Evolutionary conservation across 116 monocot genomes (phyloP), one percentile per base, ranked within the genome.

Genomic region (Papilionanthe hybrid): DNA sequence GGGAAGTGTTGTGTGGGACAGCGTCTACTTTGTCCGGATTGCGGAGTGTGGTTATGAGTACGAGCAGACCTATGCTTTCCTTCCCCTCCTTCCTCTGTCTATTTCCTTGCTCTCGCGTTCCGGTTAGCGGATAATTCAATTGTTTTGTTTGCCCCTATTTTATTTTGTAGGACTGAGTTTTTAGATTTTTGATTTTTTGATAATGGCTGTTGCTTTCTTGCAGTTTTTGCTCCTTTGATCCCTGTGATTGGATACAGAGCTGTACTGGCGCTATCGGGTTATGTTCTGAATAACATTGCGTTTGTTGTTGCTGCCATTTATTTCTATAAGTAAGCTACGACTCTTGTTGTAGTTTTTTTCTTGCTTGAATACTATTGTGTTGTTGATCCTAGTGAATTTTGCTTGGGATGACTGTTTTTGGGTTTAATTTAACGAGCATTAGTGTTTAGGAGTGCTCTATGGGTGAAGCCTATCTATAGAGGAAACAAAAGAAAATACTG

Each of bases 31-130:
- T 79, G 84, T 92, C 11, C 83, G 97, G 32, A 82, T 92, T 75
- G 94, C 97, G 42, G 91, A 91, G 88, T 97, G 97, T 78, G 97
- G 92, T 28, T 98, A 98, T 84, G 97, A 98, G 86, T 94, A 98
- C 81, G 94, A 98, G 88, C 97, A 94, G 83, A 84, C 87, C 56
- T 94, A 84, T 79, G 97, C 97, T 68, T 98, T 98, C 82, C 83
- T 94, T 55, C 97, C 97, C 22, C 84, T 92, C 23, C 87, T 98
- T 28, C 97, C 97, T 10, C 30, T 77, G 78, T 75, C 77, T 48
- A 78, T 94, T 25, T 60, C 78, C 43, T 53, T 88, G 45, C 84
- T 94, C 71, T 75, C 97, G 4, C 83, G 88, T 75, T 94, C 94
- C 5, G 85, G 96, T 96, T 47, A 79, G 81, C 7, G 13, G 17